Percentiles rank a stretch among this genome's conserved stretches.
These are phyloP conservation scores for Fusarium oligoseptatum DNA, from an alignment of 2,329 filamentous ascomycete species.

Conservation along the genomic window DNA sequence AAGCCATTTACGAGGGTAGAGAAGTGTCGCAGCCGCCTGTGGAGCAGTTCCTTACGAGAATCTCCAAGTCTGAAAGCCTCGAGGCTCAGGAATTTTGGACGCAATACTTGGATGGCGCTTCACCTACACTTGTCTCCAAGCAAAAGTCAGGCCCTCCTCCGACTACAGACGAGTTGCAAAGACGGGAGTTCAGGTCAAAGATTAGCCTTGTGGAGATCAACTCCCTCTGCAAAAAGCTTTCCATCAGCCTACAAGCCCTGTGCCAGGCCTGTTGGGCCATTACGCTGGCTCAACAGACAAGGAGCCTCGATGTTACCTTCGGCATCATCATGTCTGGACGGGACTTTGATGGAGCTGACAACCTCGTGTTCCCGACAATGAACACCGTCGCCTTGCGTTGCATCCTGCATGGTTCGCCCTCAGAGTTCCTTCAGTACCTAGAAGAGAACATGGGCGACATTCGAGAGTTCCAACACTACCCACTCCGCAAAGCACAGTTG, in stretches of 20 bases:
- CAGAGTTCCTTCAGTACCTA: slow-evolving; percentile 77
- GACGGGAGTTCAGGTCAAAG: slow-evolving; percentile 30
- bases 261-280: slow-evolving; percentile 83
- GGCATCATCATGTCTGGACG: slow-evolving; percentile 88
- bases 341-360: slow-evolving; percentile 76
- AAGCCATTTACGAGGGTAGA: slow-evolving; percentile 69
- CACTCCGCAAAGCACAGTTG: slow-evolving; percentile 77
- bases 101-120: slow-evolving; percentile 69
- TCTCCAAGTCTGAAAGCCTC: slow-evolving; percentile 32
- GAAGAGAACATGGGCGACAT: slow-evolving; percentile 78
- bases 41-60: slow-evolving; percentile 62
- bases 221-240: slow-evolving; percentile 73
- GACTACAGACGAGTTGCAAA: slow-evolving; percentile 5
- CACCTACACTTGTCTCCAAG: slow-evolving; percentile 51
- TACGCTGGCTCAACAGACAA: slow-evolving; percentile 72
- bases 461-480: slow-evolving; percentile 80
- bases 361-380: slow-evolving; percentile 88
- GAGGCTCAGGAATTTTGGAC: slow-evolving; percentile 74
- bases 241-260: slow-evolving; percentile 81
- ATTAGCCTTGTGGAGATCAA: slow-evolving; percentile 44
- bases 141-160: background rate
- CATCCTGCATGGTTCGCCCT: slow-evolving; percentile 76
- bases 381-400: slow-evolving; percentile 85
- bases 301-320: slow-evolving; percentile 81
- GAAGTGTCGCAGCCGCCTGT: slow-evolving; percentile 61